Conservation (phyloP, 2,329 filamentous ascomycete genomes). For the Xylariaceae sp. region DNA sequence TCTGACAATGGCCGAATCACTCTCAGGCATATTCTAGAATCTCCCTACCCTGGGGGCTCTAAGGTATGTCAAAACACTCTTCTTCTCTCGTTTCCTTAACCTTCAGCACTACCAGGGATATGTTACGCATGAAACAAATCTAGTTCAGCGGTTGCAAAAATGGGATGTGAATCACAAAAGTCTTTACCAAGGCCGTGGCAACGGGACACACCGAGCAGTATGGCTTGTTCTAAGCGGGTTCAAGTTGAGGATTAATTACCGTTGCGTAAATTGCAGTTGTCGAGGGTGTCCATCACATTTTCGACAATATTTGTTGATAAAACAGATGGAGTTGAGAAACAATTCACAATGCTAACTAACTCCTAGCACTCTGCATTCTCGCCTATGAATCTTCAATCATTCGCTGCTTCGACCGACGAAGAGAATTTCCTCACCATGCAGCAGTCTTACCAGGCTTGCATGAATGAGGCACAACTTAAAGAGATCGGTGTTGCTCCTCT, state of each 20-base stretch:
- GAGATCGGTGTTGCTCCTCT: conserved; percentile 53
- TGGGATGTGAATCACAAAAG: no score
- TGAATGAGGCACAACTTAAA: conserved; percentile 55
- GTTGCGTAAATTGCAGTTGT: neutral
- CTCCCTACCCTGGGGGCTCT: conserved; percentile 43
- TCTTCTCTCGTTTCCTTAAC: neutral
- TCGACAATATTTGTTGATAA: no score
- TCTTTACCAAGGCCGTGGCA: no score
- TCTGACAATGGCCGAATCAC: conserved; percentile 53
- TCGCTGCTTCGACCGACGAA: conserved; percentile 45
- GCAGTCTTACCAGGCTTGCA: conserved; percentile 59
- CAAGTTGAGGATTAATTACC: neutral
- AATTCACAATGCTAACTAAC: conserved; percentile 16
- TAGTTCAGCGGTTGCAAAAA: neutral
- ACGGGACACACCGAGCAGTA: neutral
- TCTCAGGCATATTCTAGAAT: conserved; percentile 59
- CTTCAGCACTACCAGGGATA: neutral
- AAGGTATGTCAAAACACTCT: conserved; percentile 26
- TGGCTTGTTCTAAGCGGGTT: neutral
- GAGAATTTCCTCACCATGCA: conserved; percentile 64
- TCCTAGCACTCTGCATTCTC: conserved; percentile 46
- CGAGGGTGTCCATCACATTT: neutral
- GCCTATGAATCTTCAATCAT: conserved; percentile 34
- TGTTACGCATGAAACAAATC: neutral
- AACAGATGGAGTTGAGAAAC: neutral